phyloP scores from a whole-genome alignment of 306 rosid species.

The Crotalaria pallida region DNA sequence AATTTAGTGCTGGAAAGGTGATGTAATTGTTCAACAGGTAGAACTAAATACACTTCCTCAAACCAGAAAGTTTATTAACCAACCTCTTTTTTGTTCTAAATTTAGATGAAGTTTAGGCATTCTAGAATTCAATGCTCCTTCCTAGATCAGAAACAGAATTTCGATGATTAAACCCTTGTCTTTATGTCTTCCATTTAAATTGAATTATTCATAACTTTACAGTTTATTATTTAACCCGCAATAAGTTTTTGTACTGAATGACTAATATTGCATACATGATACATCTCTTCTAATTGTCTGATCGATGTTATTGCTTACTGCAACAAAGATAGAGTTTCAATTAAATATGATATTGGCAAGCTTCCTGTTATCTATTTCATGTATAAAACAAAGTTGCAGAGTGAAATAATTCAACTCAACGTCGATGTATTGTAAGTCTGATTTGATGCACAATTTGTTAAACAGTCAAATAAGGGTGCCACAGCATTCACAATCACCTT shows the following conservation, averaged over 20 bases:
- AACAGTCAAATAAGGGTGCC: background rate
- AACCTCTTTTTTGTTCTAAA: background rate
- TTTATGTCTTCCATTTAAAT: background rate
- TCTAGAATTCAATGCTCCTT: background rate
- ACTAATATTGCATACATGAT: background rate
- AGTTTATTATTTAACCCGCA: background rate
- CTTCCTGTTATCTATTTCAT: background rate
- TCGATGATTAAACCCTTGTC: background rate
- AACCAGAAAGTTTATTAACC: background rate
- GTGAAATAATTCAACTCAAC: background rate
- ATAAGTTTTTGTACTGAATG: background rate
- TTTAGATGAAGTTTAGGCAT: background rate
- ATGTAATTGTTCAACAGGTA: background rate
- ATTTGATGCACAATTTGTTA: background rate
- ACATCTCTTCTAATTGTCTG: background rate
- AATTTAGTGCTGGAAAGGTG: background rate
- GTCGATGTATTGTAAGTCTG: background rate
- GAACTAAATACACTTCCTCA: background rate
- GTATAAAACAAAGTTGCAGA: background rate
- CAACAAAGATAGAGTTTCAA: background rate
- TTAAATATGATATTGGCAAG: background rate
- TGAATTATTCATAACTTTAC: background rate
- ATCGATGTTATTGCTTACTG: background rate
- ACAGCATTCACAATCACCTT: background rate
- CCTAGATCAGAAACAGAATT: background rate